Base-by-base conservation (phyloP, 441 rosid species). In the Capsella rubella region DNA sequence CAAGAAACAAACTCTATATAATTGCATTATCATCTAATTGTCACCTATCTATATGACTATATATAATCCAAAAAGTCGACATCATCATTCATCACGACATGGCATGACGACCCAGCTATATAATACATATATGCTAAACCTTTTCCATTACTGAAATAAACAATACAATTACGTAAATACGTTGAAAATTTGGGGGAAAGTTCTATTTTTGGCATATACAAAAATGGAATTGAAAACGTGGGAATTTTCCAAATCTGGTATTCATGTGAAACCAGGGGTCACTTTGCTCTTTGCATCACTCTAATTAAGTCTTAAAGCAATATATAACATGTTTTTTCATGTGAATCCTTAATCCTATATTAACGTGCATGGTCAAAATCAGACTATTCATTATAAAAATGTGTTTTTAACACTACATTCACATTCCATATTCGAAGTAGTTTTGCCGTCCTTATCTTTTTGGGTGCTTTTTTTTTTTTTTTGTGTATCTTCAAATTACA, bases 211-310 rank as follows among this genome's bases (percentile, higher is more conserved):
- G 11, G 53, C 51, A 57, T 27, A 49, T 45, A 54, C 28, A 66
- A 8, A 54, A 47, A 15, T 56, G 71, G 25, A 67, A 46, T 8
- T 46, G 3, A 64, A 64, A 47, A 73, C 72, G 72, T 73, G 77
- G 25, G 39, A 63, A 32, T 45, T 72, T 43, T 9, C 62, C 21
- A 63, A 42, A 42, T 16, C 18, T 6, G 18, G 28, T 9, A 18
- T 49, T 25, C 58, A 31, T 50, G 47, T 50, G 47, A 47, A 31
- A 18, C 31, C 16, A 21, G 25, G 42, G 31, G 3, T 62, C 27
- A 62, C 52, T 43, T 61, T 42, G 13, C 67, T 55, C 25, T 34
- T 9, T 16, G 43, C 16, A 56, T 34, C 43, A 16, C n/a, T 21
- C 35, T 21, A 16, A 16, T 21, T 21, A 21, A 21, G 25, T 21